Conservation (phyloP, 495 filamentous ascomycete species). For the Aspergillus indologenus region DNA sequence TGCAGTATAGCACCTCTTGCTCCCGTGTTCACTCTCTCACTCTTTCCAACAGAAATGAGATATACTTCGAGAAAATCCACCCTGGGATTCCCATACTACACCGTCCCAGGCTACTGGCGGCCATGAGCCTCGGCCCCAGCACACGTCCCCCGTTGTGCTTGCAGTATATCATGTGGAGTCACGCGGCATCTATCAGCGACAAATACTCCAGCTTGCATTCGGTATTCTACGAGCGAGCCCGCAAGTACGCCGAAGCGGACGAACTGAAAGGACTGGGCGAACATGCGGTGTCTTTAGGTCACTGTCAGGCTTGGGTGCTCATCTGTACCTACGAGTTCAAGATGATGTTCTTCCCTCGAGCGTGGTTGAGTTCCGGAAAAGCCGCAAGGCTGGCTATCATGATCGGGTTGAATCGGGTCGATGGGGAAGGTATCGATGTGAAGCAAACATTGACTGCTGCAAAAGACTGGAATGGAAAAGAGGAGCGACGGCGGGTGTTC, state of each 20-base stretch:
- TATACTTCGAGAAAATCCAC: conserved; percentile 90
- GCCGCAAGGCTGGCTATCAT: conserved; percentile 76
- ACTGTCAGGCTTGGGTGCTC: conserved; percentile 79
- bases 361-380: conserved; percentile 88
- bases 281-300: conserved; percentile 72
- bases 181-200: conserved; percentile 77
- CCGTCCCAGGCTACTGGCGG: conserved; percentile 76
- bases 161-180: conserved; percentile 91
- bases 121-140: conserved; percentile 78
- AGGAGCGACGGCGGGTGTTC: conserved; percentile 88
- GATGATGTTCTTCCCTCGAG: conserved; percentile 95
- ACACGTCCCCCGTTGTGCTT: conserved; percentile 85
- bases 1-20: not conserved
- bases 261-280: conserved; percentile 95
- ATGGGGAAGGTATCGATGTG: conserved; percentile 82
- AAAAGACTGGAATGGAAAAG: conserved; percentile 87
- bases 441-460: conserved; percentile 86
- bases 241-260: conserved; percentile 85
- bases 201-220: conserved; percentile 74
- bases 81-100: conserved; percentile 85
- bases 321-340: conserved; percentile 88
- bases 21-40: conserved; percentile 13
- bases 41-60: conserved; percentile 57
- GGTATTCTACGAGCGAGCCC: conserved; percentile 80
- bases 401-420: conserved; percentile 89